phyloP scores from a whole-genome alignment of 2,329 filamentous ascomycete species.

The Diaporthe humulicola region DNA sequence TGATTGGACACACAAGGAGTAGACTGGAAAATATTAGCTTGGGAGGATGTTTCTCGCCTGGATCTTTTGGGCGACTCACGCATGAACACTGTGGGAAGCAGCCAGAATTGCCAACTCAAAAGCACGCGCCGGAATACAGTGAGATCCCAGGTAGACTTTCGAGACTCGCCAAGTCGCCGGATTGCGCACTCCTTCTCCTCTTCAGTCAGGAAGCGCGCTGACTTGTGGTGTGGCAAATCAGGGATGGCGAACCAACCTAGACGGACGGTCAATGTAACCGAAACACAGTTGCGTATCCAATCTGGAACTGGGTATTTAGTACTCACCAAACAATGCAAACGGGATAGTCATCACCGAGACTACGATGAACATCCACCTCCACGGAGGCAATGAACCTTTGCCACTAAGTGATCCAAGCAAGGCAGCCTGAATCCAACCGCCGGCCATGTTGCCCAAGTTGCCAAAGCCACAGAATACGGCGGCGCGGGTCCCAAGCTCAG shows the following conservation, averaged over 20 bases:
- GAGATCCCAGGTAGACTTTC: slow-evolving; percentile 37
- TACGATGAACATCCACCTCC: slow-evolving; percentile 59
- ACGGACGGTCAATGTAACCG: background rate
- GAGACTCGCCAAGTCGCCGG: slow-evolving; percentile 50
- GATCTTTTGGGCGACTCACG: slow-evolving; percentile 44
- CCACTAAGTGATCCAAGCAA: slow-evolving; percentile 53
- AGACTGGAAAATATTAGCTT: slow-evolving; percentile 45
- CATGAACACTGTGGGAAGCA: slow-evolving; percentile 60
- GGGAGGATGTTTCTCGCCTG: background rate
- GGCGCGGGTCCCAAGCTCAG: slow-evolving; percentile 56
- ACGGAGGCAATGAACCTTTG: slow-evolving; percentile 52
- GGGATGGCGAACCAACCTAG: slow-evolving; percentile 59
- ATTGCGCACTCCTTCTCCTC: slow-evolving; percentile 54
- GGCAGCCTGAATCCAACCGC: slow-evolving; percentile 60
- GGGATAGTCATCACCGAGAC: slow-evolving; percentile 58
- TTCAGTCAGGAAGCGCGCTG: slow-evolving; percentile 54
- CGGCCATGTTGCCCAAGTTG: slow-evolving; percentile 58
- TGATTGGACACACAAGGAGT: slow-evolving; percentile 58
- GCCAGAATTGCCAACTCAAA: slow-evolving; percentile 60
- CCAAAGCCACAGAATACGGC: slow-evolving; percentile 58
- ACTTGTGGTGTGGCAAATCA: slow-evolving; percentile 55
- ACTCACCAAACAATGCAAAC: slow-evolving; percentile 54
- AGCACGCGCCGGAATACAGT: slow-evolving; percentile 35
- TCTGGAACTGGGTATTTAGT: too few relatives aligned
- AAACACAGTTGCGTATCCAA: background rate